These are phyloP conservation scores for Thermoascus crustaceus DNA, from an alignment of 2,329 filamentous ascomycete species.

Conservation along the genomic window DNA sequence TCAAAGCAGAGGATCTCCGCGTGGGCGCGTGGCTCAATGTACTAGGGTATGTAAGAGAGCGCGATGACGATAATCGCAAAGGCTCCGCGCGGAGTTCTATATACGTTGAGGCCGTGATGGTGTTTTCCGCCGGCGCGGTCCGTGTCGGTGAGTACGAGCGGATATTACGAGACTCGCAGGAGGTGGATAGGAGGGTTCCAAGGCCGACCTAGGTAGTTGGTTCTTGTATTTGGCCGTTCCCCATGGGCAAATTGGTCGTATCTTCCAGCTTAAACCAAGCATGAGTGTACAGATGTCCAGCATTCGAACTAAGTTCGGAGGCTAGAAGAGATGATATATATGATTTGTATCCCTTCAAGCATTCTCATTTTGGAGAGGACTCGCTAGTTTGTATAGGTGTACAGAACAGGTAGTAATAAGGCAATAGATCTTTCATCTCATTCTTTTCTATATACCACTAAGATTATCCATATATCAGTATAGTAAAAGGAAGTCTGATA, in stretches of 20 bases:
- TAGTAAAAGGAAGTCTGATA: background rate
- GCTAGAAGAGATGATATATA: background rate
- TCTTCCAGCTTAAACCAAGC: too few species aligned
- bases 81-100: conserved; percentile 15
- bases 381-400: too few species aligned
- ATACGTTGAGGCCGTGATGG: conserved; percentile 62
- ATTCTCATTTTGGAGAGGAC: too few species aligned
- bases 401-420: too few species aligned
- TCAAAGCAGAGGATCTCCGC: conserved; percentile 56
- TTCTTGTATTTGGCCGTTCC: too few species aligned
- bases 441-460: background rate
- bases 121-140: conserved; percentile 70
- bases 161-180: conserved; percentile 39
- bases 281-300: too few species aligned
- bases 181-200: conserved; percentile 23
- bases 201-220: conserved; percentile 4
- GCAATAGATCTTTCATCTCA: too few species aligned
- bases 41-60: conserved; percentile 62
- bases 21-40: conserved; percentile 85
- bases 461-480: background rate
- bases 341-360: too few species aligned
- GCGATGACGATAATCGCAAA: conserved; percentile 12
- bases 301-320: too few species aligned
- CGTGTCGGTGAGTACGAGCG: conserved; percentile 64
- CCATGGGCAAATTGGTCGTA: too few species aligned